Base-by-base conservation (phyloP, 2,329 filamentous ascomycete species). In the Penicillium sp. region DNA sequence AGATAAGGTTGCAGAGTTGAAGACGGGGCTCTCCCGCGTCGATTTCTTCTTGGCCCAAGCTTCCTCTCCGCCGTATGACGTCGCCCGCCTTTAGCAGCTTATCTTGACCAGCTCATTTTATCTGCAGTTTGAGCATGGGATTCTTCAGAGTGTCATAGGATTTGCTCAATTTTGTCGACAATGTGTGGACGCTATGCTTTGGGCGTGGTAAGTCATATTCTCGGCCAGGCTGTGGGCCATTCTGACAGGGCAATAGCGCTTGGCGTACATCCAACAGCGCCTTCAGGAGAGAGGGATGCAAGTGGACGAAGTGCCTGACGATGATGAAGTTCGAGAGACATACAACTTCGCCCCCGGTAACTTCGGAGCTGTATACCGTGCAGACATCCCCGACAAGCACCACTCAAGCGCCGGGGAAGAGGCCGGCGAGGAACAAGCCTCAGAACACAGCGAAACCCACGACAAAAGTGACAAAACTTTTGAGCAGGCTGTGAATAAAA, bases 341-440 rank as follows among this genome's bases (percentile, higher is more conserved):
- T 96, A 95, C 75, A 97, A 97, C 69, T 95, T 99, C 67, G 90
- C 92, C 0, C 94, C 94, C 0, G 89, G 92, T 0, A 89, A 90
- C 55, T 81, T 88, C 64, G 92, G 94, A 30, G 78, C 94, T 22
- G 89, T 97, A 24, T 96, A 95, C 68, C 84, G 91, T 53, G 90
- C 90, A 30, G 84, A 90, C 46, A 80, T 81, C 5, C 79, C 84
- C 11, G 84, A 87, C 52, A 75, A 76, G 56, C 83, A 83, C n/a
- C 50, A 57, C 20, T 56, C 68, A 50, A 57, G 58, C 45, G 63
- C 46, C 28, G 56, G 54, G 11, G 48, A 63, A 49, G 59, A 63
- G n/a, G 42, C 47, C n/a, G 51, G 53, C 13, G 49, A 46, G 35
- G 58, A 50, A 41, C 53, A 61, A 25, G 35, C 54, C 40, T 42